Base-by-base conservation (phyloP, 257 asterid genomes). In the Nicotiana otophora region DNA sequence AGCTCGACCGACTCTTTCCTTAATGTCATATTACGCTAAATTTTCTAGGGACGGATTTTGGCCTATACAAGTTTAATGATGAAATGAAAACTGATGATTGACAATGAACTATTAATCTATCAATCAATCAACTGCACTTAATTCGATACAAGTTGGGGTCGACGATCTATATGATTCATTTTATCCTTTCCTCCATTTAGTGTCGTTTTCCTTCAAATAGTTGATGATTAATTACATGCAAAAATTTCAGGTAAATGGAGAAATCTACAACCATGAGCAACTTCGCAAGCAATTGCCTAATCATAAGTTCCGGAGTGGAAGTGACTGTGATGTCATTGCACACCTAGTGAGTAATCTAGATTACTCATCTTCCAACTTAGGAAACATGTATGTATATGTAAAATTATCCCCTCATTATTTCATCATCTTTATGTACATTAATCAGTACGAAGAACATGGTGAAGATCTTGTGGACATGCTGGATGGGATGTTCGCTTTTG, bases 401-500 rank as follows among this genome's bases (percentile, higher is more conserved):
- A 19, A 64, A 17, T 5, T 2, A 7, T 12, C 26, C 42, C 4
- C 17, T 30, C 66, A 31, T 39, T 9, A 51, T 75, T 3, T n/a
- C 31, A 28, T 28, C 30, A 28, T 28, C 17, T 46, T 10, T 10
- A 48, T 75, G 23, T 33, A 42, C 39, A 66, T 64, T 81, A 1
- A 0, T 81, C 88, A 95, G 99, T 94, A 95, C 80, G 98, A 95
- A 89, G 97, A 95, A 86, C 63, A 90, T 86, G 98, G 98, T 28
- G 98, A 95, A 39, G 85, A 88, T 33, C 94, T 95, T 79, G 86
- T 94, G 82, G 97, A 92, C 67, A 94, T 94, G 99, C 84, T 95
- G 79, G 99, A 95, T 66, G 98, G 99, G 19, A 95, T 95, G 92
- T 95, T 95, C 91, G 92, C 99, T 1, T 92, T 95, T 65, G 99